Evolutionary conservation across 2,329 filamentous ascomycete species (phyloP), one percentile per base, ranked within the genome.

Genomic region (Phyllosticta capitalensis): DNA sequence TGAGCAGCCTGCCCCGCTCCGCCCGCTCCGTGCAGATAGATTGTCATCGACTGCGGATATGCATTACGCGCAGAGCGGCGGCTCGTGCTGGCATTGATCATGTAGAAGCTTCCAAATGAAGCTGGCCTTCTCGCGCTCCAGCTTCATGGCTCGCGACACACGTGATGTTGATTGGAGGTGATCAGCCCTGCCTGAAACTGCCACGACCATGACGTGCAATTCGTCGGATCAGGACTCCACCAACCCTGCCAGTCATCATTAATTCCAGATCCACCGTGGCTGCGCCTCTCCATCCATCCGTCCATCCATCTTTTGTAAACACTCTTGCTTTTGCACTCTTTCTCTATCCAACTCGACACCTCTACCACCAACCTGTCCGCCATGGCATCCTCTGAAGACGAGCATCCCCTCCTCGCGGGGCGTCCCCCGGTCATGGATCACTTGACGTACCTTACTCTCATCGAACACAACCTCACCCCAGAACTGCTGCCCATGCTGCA

Each of bases 361-460:
- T 22, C 20, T 19, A n/a, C 17, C 50, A 52, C 14, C 38, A n/a
- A n/a, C 4, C 38, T 14, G 14, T 51, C 33, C 52, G 20, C 57
- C 33, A 59, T 59, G 57, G 54, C 50, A 33, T 38, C 48, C 52
- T 38, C 48, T n/a, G 53, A 60, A 45, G 48, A 60, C 48, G 69
- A 75, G 45, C 74, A 76, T 63, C 82, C 83, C 51, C 75, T 86
- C 56, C 71, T 85, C 62, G 75, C 79, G 64, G 81, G 83, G 24
- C 70, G 84, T 53, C 84, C 84, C 9, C 84, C 84, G 3, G 78
- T 76, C 12, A 84, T 83, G 3, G 88, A 92, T 69, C 80, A 82
- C 63, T 82, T 91, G 67, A 90, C 87, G 21, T 92, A 91, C 71
- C 81, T 92, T 58, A 90, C 88, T 59, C 85, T 92, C 63, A 76